These are phyloP conservation scores for Colletotrichum plurivorum DNA, from an alignment of 2,329 filamentous ascomycete species.

Conservation along the genomic window DNA sequence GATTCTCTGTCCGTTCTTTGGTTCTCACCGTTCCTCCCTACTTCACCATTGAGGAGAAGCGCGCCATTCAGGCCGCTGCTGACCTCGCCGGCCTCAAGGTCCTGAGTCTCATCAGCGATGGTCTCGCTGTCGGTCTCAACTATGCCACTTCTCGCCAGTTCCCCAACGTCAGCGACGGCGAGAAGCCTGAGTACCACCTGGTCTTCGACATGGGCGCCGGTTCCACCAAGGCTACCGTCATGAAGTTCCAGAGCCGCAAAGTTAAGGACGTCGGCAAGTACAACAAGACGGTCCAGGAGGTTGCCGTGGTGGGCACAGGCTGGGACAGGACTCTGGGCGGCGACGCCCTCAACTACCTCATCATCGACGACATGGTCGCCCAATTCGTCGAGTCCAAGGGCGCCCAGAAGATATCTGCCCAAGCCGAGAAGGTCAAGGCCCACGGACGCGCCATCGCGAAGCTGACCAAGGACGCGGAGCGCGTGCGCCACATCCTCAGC, in stretches of 20 bases:
- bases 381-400: constrained; percentile 81
- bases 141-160: constrained; percentile 95
- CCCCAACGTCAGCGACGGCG: constrained; percentile 84
- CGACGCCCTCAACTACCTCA: constrained; percentile 88
- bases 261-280: constrained; percentile 93
- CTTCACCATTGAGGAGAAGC: constrained; percentile 91
- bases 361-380: constrained; percentile 89
- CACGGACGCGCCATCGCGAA: constrained; percentile 91
- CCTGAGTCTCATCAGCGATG: constrained; percentile 88
- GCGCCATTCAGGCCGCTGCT: constrained; percentile 86
- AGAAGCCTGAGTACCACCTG: constrained; percentile 90
- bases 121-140: constrained; percentile 92
- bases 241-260: constrained; percentile 89
- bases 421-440: constrained; percentile 73
- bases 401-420: constrained; percentile 75
- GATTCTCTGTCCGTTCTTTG: constrained; percentile 80
- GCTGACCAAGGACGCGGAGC: constrained; percentile 93
- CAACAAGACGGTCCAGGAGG: constrained; percentile 97
- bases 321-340: constrained; percentile 94
- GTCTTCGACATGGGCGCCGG: constrained; percentile 99
- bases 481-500: constrained; percentile 88
- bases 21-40: constrained; percentile 93
- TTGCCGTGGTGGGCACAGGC: constrained; percentile 87
- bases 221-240: constrained; percentile 88
- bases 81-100: constrained; percentile 91